Evolutionary conservation across 2,329 filamentous ascomycete genomes (phyloP).

Genomic region (Aspergillus sp.): DNA sequence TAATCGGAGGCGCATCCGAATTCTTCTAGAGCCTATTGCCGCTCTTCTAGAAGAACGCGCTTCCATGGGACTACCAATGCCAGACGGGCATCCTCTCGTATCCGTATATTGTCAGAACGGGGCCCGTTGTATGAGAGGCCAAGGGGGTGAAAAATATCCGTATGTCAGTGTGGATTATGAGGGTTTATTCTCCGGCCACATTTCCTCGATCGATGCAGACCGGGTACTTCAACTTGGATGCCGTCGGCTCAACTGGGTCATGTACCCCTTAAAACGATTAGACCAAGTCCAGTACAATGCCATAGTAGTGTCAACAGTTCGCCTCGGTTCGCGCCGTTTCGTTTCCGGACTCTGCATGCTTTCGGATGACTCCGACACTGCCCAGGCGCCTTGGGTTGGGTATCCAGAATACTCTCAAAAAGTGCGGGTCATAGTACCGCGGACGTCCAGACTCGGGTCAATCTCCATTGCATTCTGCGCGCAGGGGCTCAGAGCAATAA

Average conservation of each 20-base stretch:
- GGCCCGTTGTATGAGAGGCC: no score
- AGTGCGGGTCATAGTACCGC: background rate
- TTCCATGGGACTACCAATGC: background rate
- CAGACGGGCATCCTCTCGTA: background rate
- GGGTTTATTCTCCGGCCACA: background rate
- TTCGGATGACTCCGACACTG: background rate
- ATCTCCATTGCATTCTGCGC: constrained; percentile 6
- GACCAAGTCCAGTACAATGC: no score
- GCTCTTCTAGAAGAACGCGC: constrained; percentile 6
- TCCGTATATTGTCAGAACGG: no score
- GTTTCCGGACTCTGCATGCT: constrained; percentile 8
- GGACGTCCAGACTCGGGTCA: background rate
- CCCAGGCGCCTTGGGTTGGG: background rate
- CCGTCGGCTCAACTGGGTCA: background rate
- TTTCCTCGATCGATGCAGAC: background rate
- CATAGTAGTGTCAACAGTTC: constrained; percentile 8
- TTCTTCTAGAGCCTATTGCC: constrained; percentile 15
- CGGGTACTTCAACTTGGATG: background rate
- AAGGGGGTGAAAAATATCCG: no score
- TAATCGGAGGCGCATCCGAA: constrained; percentile 13
- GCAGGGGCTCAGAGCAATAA: constrained; percentile 8
- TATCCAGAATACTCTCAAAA: background rate
- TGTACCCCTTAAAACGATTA: no score
- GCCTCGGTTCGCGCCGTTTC: constrained; percentile 7
- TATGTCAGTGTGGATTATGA: no score